phyloP scores from a whole-genome alignment of 2,329 filamentous ascomycete genomes.

The Colletotrichum camelliae region DNA sequence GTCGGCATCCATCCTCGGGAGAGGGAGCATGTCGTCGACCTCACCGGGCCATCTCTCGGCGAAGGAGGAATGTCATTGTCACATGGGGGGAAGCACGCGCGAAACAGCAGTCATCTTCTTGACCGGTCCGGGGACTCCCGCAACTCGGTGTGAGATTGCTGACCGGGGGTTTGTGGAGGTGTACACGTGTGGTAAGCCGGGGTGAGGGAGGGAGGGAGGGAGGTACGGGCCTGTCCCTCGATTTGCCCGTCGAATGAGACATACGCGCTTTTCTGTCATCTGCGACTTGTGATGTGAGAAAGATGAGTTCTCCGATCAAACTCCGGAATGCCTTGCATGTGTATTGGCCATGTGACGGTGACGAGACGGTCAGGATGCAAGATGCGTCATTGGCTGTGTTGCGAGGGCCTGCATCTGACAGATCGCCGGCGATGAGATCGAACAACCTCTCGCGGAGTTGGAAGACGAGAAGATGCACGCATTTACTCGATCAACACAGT shows the following conservation, averaged over 20 bases:
- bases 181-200: not conserved
- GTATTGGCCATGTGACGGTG: not conserved
- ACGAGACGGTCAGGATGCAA: not conserved
- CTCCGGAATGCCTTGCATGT: not conserved
- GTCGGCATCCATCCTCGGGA: not conserved
- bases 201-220: not conserved
- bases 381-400: not conserved
- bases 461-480: not conserved
- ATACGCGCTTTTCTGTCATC: not conserved
- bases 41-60: not conserved
- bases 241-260: not conserved
- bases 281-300: not conserved
- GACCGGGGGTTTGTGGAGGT: not conserved
- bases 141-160: constrained; percentile 19
- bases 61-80: not conserved
- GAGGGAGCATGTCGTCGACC: not conserved
- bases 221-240: not conserved
- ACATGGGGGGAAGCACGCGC: not conserved
- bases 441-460: not conserved
- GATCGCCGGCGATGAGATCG: not conserved
- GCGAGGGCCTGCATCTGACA: not conserved
- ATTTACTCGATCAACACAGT: not conserved
- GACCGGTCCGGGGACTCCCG: constrained; percentile 19
- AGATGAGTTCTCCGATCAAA: not conserved
- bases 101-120: not conserved